phyloP scores from a whole-genome alignment of 345 rosid species.

The Erucastrum elatum region DNA sequence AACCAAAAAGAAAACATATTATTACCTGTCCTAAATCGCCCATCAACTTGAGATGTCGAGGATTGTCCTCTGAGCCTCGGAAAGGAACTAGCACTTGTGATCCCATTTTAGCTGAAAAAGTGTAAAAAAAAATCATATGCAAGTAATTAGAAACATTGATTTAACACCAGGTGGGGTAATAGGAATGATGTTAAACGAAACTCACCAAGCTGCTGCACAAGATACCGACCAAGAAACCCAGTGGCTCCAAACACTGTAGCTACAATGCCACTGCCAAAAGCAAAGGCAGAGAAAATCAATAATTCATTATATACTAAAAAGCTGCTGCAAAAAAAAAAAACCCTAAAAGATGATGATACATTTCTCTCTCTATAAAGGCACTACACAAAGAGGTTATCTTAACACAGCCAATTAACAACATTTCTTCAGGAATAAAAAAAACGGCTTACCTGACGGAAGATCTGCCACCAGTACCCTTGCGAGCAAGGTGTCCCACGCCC shows the following conservation, averaged over 20 bases:
- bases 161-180: neutral
- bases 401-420: no score
- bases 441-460: conserved; percentile 82
- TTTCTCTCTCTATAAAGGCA: neutral
- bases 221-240: conserved; percentile 97
- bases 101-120: conserved; percentile 81
- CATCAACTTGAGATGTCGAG: conserved; percentile 96
- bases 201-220: conserved; percentile 98
- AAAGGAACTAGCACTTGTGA: conserved; percentile 97
- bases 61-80: conserved; percentile 89
- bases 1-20: no score
- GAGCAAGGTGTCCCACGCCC: conserved; percentile 80
- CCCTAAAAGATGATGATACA: neutral
- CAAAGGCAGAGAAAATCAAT: neutral
- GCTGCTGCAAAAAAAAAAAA: neutral
- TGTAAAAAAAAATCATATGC: neutral
- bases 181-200: neutral
- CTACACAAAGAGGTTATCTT: no score
- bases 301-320: neutral
- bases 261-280: conserved; percentile 71
- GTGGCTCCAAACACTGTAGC: conserved; percentile 99
- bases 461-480: conserved; percentile 99
- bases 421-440: neutral
- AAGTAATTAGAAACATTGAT: neutral
- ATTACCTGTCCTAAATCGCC: conserved; percentile 98